Base-by-base conservation (phyloP, 2,329 filamentous ascomycete species). In the Trichoderma lentiforme region DNA sequence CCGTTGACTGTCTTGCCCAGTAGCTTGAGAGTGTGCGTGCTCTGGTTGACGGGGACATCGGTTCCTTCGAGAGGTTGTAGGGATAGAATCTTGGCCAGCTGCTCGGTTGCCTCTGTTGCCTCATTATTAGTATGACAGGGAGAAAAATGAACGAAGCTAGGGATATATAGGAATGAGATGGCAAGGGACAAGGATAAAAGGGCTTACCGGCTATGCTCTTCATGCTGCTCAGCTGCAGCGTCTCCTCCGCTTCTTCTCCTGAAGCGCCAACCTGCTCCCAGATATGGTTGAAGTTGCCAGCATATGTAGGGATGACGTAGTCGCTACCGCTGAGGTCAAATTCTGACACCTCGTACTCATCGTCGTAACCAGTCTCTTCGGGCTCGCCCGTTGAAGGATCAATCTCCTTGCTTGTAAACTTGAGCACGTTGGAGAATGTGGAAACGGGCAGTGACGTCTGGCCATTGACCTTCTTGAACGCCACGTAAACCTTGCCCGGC, bases 341-440 rank as follows among this genome's bases (percentile, higher is more conserved):
- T 80, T 98, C 94, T 74, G 96, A 94, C 73, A 98, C 92, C 83
- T 98, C 93, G 80, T 99, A 99, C 84, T 99, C 96, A 79, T 99
- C 96, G 68, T 98, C 95, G 81, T 98, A 98, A 60, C 96, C 96
- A 61, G 85, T 88, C 18, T 97, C 94, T 81, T 99, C 96, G 0
- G 95, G 93, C 83, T 98, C 94, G 75, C 90, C 90, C n/a, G 93
- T 97, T 30, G 92, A 92, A 6, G 96, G 96, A 78, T 99, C 96
- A 75, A 99, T 96, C 83, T 99, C 96, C 84, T 98, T 98, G 86
- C 92, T 96, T 21, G 94, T 98, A 81, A 99, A 99, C 83, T 96
- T 98, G 80, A 99, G 91, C 51, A 93, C 86, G 82, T 98, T 99
- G 75, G 93, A 94, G 82, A 99, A 97, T 56, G 90, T 92, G 67